Conservation (phyloP, 2,329 filamentous ascomycete genomes). For the Rhinocladiella similis region DNA sequence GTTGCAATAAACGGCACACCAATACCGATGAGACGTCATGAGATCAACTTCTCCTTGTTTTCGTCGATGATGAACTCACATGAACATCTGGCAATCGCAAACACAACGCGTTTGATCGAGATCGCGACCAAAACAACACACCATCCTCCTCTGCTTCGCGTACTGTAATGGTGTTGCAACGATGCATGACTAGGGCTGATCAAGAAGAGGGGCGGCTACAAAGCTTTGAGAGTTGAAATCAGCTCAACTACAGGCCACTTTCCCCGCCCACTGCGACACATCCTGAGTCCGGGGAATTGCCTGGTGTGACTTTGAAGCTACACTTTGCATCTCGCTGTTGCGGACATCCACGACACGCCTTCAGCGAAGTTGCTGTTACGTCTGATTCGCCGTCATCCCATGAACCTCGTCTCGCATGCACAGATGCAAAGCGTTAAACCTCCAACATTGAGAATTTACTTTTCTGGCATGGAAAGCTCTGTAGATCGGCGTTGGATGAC, state of each 20-base stretch:
- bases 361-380: background rate
- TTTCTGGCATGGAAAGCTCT: no score
- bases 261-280: slow-evolving; percentile 18
- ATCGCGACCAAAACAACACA: slow-evolving; percentile 3
- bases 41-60: slow-evolving; percentile 9
- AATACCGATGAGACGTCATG: slow-evolving; percentile 11
- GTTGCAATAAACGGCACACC: background rate
- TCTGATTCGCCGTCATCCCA: no score
- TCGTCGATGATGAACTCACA: slow-evolving; percentile 1
- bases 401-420: no score
- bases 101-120: slow-evolving; percentile 9
- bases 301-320: slow-evolving; percentile 13
- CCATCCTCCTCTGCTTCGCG: background rate
- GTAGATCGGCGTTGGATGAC: background rate
- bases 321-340: background rate
- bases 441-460: no score
- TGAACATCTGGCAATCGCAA: background rate
- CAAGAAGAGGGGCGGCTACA: slow-evolving; percentile 7
- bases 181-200: slow-evolving; percentile 9
- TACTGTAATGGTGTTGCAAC: slow-evolving; percentile 20
- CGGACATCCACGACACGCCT: background rate
- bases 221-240: slow-evolving; percentile 5
- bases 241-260: slow-evolving; percentile 5
- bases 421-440: no score
- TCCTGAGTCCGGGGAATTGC: slow-evolving; percentile 3